These are phyloP conservation scores for Acacia pycnantha DNA, from an alignment of 331 rosid genomes.

Conservation along the genomic window DNA sequence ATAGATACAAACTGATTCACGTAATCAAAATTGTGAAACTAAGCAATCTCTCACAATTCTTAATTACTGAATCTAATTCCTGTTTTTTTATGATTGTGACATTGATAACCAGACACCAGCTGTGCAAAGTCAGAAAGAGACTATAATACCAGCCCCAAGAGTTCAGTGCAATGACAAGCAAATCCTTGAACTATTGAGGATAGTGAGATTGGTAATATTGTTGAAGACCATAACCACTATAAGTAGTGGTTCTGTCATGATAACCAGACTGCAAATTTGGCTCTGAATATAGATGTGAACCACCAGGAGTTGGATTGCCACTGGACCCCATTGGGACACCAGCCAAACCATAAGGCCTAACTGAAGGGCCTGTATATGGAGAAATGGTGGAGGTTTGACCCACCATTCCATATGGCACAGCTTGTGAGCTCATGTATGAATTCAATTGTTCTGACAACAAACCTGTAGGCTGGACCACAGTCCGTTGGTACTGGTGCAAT, in stretches of 20 bases:
- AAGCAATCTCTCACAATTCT: constrained; percentile 32
- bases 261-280: constrained; percentile 44
- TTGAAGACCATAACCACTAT: constrained; percentile 61
- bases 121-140: constrained; percentile 31
- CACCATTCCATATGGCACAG: constrained; percentile 56
- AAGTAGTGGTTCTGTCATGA: constrained; percentile 46
- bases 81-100: constrained; percentile 29
- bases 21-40: constrained; percentile 31
- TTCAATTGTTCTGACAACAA: constrained; percentile 47
- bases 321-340: constrained; percentile 56
- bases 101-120: constrained; percentile 30
- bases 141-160: constrained; percentile 36
- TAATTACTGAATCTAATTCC: constrained; percentile 32
- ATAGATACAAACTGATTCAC: constrained; percentile 18
- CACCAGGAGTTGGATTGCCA: constrained; percentile 47
- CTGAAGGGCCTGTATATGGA: constrained; percentile 53
- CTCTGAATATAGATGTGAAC: constrained; percentile 53
- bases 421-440: constrained; percentile 50
- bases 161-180: constrained; percentile 27
- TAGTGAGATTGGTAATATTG: constrained; percentile 49
- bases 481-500: constrained; percentile 44
- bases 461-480: constrained; percentile 49
- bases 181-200: constrained; percentile 49
- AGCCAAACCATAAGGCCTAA: constrained; percentile 53
- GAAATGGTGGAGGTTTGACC: constrained; percentile 48